A percentile compares a stretch with the other conserved stretches of the same genome.
Conservation (phyloP, 495 filamentous ascomycete genomes). For the Mytilinidion resinicola region DNA sequence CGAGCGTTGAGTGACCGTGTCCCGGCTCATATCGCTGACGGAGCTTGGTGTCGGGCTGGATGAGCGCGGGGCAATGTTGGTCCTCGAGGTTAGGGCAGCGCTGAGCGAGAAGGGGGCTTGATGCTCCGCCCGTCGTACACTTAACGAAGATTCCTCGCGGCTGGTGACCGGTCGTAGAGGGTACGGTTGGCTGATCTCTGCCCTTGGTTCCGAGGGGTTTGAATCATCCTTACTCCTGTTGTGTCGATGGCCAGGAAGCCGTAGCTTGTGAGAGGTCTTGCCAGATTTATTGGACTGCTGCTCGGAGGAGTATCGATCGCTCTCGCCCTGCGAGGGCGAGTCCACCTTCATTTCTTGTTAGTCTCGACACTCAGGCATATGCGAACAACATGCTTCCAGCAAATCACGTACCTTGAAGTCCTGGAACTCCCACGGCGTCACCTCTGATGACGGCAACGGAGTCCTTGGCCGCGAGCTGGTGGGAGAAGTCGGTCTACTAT, state of each 20-base stretch:
- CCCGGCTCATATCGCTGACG: constrained; percentile 43
- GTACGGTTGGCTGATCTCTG: constrained; percentile 26
- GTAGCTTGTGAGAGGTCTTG: constrained; percentile 51
- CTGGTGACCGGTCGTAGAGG: constrained; percentile 52
- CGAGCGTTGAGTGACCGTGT: constrained; percentile 45
- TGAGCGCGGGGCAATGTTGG: constrained; percentile 49
- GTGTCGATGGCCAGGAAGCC: constrained; percentile 67
- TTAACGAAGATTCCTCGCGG: constrained; percentile 61
- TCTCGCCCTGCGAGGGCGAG: constrained; percentile 18
- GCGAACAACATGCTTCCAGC: no score
- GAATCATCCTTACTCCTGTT: constrained; percentile 68
- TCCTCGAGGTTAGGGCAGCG: constrained; percentile 44
- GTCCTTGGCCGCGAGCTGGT: constrained; percentile 64
- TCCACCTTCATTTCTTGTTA: constrained; percentile 19
- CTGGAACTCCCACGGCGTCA: constrained; percentile 94
- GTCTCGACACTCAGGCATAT: not conserved
- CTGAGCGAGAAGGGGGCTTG: constrained; percentile 32
- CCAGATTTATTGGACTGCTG: constrained; percentile 24
- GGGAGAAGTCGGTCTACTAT: constrained; percentile 56
- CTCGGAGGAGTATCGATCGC: constrained; percentile 16
- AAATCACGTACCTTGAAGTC: constrained; percentile 60
- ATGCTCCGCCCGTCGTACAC: constrained; percentile 43
- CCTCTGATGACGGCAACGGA: constrained; percentile 84
- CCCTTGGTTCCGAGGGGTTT: constrained; percentile 31
- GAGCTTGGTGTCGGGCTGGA: constrained; percentile 72